These are phyloP conservation scores for Talaromyces islandicus DNA, from an alignment of 2,329 filamentous ascomycete species.

Conservation along the genomic window DNA sequence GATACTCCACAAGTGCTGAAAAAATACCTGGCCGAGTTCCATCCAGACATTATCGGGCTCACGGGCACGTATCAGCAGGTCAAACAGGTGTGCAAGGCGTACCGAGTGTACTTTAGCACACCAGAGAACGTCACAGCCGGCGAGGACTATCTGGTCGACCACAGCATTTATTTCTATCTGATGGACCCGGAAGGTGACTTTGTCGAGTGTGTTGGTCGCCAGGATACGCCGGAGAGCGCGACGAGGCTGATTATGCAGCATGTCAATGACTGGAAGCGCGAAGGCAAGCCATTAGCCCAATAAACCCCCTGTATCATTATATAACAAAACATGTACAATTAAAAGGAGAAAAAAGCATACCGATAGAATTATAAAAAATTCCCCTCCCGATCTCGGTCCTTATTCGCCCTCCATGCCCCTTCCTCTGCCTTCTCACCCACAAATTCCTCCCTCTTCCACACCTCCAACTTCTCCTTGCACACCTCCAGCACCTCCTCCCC, in stretches of 20 bases:
- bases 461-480: conserved; percentile 81
- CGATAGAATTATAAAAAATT: conserved; percentile 8
- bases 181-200: conserved; percentile 99
- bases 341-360: not conserved
- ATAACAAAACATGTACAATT: not conserved
- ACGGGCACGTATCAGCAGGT: conserved; percentile 92
- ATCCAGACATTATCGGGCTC: conserved; percentile 75
- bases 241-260: conserved; percentile 80
- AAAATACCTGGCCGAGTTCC: conserved; percentile 85
- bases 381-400: conserved; percentile 59
- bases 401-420: conserved; percentile 80
- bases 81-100: conserved; percentile 90
- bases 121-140: conserved; percentile 81
- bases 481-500: conserved; percentile 84
- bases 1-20: conserved; percentile 82
- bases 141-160: conserved; percentile 95
- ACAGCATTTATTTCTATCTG: conserved; percentile 98
- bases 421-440: conserved; percentile 59
- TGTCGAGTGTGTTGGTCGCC: conserved; percentile 89
- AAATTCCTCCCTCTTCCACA: conserved; percentile 94
- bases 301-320: not conserved
- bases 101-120: conserved; percentile 95
- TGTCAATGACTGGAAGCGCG: conserved; percentile 68
- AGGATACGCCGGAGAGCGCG: conserved; percentile 84
- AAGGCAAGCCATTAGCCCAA: conserved; percentile 45